Conservation (phyloP, 2,329 filamentous ascomycete species). For the Aureobasidium musti region DNA sequence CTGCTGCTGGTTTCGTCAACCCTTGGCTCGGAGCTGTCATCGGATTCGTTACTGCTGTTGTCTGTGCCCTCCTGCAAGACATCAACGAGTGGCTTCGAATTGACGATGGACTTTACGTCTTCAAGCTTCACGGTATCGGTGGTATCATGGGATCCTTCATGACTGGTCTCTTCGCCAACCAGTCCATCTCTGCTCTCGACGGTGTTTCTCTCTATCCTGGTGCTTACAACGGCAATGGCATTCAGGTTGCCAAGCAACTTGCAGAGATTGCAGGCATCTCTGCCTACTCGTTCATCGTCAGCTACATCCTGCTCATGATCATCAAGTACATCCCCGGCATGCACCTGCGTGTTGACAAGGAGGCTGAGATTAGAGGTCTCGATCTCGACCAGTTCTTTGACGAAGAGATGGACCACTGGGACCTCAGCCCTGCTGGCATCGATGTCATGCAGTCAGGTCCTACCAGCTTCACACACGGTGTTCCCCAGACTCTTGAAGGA, state of each 20-base stretch:
- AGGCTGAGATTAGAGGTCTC: slow-evolving; percentile 58
- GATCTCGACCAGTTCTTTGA: slow-evolving; percentile 59
- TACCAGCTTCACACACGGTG: slow-evolving; percentile 8
- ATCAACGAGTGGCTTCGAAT: slow-evolving; percentile 58
- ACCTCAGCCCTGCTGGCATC: slow-evolving; percentile 31
- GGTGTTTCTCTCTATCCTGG: slow-evolving; percentile 53
- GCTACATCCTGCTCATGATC: slow-evolving; percentile 54
- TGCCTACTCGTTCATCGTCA: slow-evolving; percentile 56
- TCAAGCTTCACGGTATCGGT: slow-evolving; percentile 61
- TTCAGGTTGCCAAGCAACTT: slow-evolving; percentile 59
- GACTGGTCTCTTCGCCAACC: slow-evolving; percentile 59
- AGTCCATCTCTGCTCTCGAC: slow-evolving; percentile 53
- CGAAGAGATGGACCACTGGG: slow-evolving; percentile 53
- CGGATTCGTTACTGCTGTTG: slow-evolving; percentile 57
- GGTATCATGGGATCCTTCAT: slow-evolving; percentile 61
- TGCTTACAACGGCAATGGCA: slow-evolving; percentile 56
- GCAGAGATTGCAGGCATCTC: slow-evolving; percentile 59
- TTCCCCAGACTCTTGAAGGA: slow-evolving; percentile 8
- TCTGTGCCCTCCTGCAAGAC: slow-evolving; percentile 54
- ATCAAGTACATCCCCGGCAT: slow-evolving; percentile 59
- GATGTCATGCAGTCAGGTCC: slow-evolving; percentile 16
- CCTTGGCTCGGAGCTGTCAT: slow-evolving; percentile 58
- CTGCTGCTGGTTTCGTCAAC: slow-evolving; percentile 48
- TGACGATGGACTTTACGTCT: slow-evolving; percentile 62
- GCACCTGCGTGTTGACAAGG: slow-evolving; percentile 57